Base-by-base conservation (phyloP, 139 green algal genomes). In the Micractinium sp. region DNA sequence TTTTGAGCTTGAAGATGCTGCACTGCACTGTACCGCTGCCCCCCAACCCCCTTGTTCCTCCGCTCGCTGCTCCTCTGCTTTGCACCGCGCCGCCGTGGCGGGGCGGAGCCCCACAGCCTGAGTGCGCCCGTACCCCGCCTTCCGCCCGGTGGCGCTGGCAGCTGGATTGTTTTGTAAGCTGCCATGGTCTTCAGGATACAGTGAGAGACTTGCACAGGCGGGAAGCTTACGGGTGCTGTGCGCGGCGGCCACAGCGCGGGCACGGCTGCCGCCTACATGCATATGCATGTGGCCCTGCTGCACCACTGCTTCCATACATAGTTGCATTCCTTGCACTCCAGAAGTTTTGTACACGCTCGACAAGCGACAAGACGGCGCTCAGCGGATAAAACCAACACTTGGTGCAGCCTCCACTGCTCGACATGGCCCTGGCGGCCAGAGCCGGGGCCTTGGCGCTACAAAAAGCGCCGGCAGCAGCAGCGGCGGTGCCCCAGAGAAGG, bases 341-440 rank as follows among this genome's bases (percentile, higher is more conserved):
- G 2, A 29, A 27, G 7, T 71, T 25, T 23, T 25, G 14, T 71
- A 31, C 63, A 71, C 20, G 63, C 63, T 71, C 63, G 20, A 2
- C 9, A 29, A 27, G 63, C 63, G 14, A 71, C 20, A 29, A 12
- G 12, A 71, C 63, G 63, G 63, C 63, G 63, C 47, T 56, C 47
- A 56, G 47, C 47, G 47, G 9, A 9, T 9, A 56, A 56, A 56
- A 56, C 47, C 47, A 16, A 16, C 47, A 56, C 71, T 38, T 33
- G 20, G 71, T 29, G 27, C 33, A 77, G 71, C 31, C 35, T 14
- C 36, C 31, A n/a, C 31, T 20, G 12, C 3, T n/a, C 71, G 71
- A 33, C 71, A 77, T 77, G 71, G 71, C 71, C 71, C 71, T 77
- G 71, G 71, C 27, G 71, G 71, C 71, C 71, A 77, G 71, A 33